phyloP scores from a whole-genome alignment of 164 flowering plant genomes.

The Tinospora cordifolia region DNA sequence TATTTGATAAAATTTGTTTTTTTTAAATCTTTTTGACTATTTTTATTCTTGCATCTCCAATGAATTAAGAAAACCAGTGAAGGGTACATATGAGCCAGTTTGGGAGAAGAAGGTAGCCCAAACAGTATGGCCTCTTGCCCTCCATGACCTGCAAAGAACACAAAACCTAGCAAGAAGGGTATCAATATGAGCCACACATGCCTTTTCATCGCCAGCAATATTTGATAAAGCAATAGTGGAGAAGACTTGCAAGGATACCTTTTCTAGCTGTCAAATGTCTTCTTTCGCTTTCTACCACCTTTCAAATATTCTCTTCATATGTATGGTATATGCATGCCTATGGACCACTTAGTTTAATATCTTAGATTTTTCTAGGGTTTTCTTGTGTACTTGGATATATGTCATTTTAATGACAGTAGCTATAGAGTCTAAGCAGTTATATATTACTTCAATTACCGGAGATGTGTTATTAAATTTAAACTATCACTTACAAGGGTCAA shows the following conservation, averaged over 20 bases:
- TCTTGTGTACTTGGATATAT: not conserved
- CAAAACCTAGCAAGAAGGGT: slow-evolving; percentile 21
- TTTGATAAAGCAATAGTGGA: not conserved
- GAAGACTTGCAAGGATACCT: slow-evolving; percentile 16
- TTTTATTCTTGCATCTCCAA: too few species aligned
- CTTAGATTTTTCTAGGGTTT: not conserved
- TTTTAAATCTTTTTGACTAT: too few species aligned
- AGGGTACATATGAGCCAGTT: not conserved
- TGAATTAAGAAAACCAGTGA: not conserved
- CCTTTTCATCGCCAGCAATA: not conserved
- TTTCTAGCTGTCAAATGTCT: slow-evolving; percentile 35
- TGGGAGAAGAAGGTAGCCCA: not conserved
- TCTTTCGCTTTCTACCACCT: slow-evolving; percentile 17
- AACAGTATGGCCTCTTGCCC: too few species aligned
- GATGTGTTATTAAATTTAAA: too few species aligned
- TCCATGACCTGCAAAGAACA: not conserved
- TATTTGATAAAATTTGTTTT: too few species aligned
- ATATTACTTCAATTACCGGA: too few species aligned
- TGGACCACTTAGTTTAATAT: slow-evolving; percentile 18
- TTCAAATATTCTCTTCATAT: not conserved
- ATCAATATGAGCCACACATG: slow-evolving; percentile 21
- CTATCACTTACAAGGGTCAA: too few species aligned
- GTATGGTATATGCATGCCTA: slow-evolving; percentile 4
- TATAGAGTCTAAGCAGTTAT: too few species aligned
- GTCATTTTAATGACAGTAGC: too few species aligned